Conservation (phyloP, 306 rosid genomes). For the Malus fusca region DNA sequence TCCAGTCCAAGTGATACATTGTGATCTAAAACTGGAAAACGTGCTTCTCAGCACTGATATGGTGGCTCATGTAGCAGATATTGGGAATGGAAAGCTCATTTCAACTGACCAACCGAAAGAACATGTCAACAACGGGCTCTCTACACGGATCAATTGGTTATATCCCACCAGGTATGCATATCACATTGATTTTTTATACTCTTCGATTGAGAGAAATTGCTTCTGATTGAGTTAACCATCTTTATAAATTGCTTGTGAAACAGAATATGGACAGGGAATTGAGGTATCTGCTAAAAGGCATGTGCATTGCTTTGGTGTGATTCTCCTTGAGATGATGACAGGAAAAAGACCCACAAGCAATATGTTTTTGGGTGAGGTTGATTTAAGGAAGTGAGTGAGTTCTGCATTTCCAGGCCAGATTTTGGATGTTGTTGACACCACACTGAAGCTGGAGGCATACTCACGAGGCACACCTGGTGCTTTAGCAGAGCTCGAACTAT, state of each 20-base stretch:
- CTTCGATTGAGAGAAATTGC: neutral
- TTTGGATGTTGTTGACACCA: constrained; percentile 14
- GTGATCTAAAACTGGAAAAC: constrained; percentile 25
- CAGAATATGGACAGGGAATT: constrained; percentile 19
- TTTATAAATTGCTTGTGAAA: neutral
- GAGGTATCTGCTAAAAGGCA: constrained; percentile 22
- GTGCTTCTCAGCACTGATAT: constrained; percentile 15
- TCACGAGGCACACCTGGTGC: neutral
- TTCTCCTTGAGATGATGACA: constrained; percentile 22
- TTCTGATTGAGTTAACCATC: neutral
- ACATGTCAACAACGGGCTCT: neutral
- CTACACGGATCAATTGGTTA: constrained; percentile 21
- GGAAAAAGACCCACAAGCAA: constrained; percentile 5
- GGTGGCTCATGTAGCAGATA: constrained; percentile 27
- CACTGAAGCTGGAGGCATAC: constrained; percentile 9
- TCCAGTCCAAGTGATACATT: constrained; percentile 18
- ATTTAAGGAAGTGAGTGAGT: constrained; percentile 18
- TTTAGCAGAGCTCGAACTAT: constrained; percentile 3
- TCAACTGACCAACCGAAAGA: constrained; percentile 5
- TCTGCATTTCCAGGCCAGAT: constrained; percentile 14
- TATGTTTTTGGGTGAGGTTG: constrained; percentile 9
- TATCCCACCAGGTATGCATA: constrained; percentile 19
- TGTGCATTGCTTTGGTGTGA: constrained; percentile 15
- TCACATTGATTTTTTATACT: neutral
- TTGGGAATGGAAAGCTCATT: constrained; percentile 19